phyloP scores from a whole-genome alignment of 345 rosid genomes.

The Noccaea caerulescens region DNA sequence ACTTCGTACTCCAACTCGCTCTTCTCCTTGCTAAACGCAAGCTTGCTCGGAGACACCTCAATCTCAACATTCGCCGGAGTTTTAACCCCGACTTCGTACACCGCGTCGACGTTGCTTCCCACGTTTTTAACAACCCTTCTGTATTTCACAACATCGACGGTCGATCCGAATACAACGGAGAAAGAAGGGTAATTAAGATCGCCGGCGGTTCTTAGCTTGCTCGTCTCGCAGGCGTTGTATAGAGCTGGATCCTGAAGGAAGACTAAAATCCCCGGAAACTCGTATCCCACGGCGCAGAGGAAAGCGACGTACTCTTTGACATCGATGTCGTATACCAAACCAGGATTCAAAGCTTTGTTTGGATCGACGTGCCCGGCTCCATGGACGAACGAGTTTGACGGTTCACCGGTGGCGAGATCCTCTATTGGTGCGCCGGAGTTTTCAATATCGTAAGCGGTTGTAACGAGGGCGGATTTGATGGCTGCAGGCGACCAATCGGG shows the following conservation, averaged over 20 bases:
- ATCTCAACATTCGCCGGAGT: slow-evolving; percentile 64
- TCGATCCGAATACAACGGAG: slow-evolving; percentile 56
- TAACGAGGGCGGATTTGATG: slow-evolving; percentile 72
- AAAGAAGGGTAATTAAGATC: slow-evolving; percentile 80
- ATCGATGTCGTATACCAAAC: slow-evolving; percentile 78
- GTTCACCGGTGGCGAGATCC: slow-evolving; percentile 74
- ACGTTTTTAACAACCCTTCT: slow-evolving; percentile 72
- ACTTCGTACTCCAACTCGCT: slow-evolving; percentile 60
- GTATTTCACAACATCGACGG: slow-evolving; percentile 49
- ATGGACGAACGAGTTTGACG: slow-evolving; percentile 65
- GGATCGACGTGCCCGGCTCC: slow-evolving; percentile 96
- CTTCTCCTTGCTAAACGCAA: slow-evolving; percentile 59
- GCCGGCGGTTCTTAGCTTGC: slow-evolving; percentile 53
- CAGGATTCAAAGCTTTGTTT: slow-evolving; percentile 73
- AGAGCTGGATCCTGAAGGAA: slow-evolving; percentile 56
- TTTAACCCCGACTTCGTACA: slow-evolving; percentile 62
- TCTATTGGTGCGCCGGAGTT: slow-evolving; percentile 62
- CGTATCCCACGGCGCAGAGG: slow-evolving; percentile 86
- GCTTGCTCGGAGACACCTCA: slow-evolving; percentile 64
- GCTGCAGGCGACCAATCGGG: slow-evolving; percentile 78
- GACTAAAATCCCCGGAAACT: slow-evolving; percentile 54
- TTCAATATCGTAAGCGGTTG: slow-evolving; percentile 73
- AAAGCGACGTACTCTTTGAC: slow-evolving; percentile 56
- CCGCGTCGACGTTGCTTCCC: slow-evolving; percentile 57
- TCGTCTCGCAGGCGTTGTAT: slow-evolving; percentile 44